Percentiles rank a stretch among this genome's conserved stretches.
phyloP scores from a whole-genome alignment of 352 stramenopile genomes.

The Globisporangium heterothallicum region DNA sequence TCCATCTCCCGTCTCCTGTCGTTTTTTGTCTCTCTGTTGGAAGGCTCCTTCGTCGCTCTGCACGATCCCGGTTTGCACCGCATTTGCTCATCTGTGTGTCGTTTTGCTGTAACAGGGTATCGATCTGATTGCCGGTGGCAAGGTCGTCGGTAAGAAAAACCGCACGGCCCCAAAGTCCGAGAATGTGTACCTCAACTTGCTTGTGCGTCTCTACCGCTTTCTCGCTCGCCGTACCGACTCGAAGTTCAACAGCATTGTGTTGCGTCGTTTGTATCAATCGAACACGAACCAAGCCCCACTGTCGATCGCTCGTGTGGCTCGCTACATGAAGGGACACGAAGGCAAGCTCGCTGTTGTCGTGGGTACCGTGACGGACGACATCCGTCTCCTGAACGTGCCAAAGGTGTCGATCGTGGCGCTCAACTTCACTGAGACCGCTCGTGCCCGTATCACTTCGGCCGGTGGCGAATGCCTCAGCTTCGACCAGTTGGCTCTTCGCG shows the following conservation, averaged over 20 bases:
- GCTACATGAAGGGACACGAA: slow-evolving; percentile 99
- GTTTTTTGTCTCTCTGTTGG: too few species aligned
- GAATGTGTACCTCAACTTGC: slow-evolving; percentile 99
- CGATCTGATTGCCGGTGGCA: slow-evolving; percentile 98
- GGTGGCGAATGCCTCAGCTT: slow-evolving; percentile 99
- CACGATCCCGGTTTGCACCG: too few species aligned
- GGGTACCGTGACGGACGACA: slow-evolving; percentile 98
- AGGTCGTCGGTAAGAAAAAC: slow-evolving; percentile 97
- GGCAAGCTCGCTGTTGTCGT: slow-evolving; percentile 98
- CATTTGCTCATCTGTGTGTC: too few species aligned
- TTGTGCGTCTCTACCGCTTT: slow-evolving; percentile 97
- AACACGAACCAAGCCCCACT: slow-evolving; percentile 99
- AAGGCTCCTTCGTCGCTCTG: too few species aligned
- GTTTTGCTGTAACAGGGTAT: slow-evolving; percentile 88
- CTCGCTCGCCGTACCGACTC: slow-evolving; percentile 96
- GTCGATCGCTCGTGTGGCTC: slow-evolving; percentile 92
- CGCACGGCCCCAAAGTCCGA: slow-evolving; percentile 97
- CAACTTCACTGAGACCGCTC: slow-evolving; percentile 96
- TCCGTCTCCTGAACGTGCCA: slow-evolving; percentile 95
- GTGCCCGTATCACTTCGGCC: slow-evolving; percentile 96
- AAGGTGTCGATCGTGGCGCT: slow-evolving; percentile 96
- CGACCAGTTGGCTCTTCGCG: slow-evolving; percentile 97
- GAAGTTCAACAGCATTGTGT: slow-evolving; percentile 98
- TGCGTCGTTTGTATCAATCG: slow-evolving; percentile 99
- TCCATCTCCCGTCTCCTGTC: too few species aligned